A percentile compares a stretch with the other conserved stretches of the same genome.
phyloP scores from a whole-genome alignment of 352 stramenopile species.

The Phytopythium mirpurense region DNA sequence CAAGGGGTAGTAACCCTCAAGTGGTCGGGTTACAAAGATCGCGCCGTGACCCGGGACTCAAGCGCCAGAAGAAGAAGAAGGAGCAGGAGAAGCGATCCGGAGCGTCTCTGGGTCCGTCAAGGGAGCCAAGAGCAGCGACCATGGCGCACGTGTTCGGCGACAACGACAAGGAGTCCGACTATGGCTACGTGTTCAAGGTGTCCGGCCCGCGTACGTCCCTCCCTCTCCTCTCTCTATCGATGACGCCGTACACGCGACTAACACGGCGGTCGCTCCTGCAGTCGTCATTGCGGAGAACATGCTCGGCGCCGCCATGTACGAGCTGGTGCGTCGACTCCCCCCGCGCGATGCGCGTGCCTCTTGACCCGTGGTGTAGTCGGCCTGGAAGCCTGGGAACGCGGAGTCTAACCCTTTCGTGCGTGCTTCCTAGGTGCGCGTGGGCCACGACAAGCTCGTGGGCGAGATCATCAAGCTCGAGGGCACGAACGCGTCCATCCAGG shows the following conservation, averaged over 20 bases:
- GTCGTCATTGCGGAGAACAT: constrained; percentile 99
- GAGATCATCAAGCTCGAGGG: constrained; percentile 99
- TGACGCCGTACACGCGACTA: neutral
- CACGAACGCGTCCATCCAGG: constrained; percentile 99
- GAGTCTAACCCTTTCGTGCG: no score
- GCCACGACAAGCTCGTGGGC: constrained; percentile 98
- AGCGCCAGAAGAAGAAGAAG: constrained; percentile 13
- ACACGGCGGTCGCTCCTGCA: constrained; percentile 17
- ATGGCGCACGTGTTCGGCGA: constrained; percentile 86
- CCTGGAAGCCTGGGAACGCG: no score
- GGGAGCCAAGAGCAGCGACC: neutral
- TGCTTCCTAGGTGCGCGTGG: constrained; percentile 93
- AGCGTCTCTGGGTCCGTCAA: neutral
- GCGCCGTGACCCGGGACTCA: constrained; percentile 9
- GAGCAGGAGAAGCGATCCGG: neutral
- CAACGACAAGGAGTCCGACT: constrained; percentile 91
- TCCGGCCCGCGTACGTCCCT: constrained; percentile 92
- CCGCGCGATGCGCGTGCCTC: neutral
- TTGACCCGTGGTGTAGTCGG: no score
- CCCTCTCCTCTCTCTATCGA: neutral
- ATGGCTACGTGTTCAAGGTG: constrained; percentile 99
- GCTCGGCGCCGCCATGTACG: constrained; percentile 98
- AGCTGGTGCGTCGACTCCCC: constrained; percentile 48
- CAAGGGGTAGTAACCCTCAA: neutral
- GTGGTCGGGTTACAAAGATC: constrained; percentile 28